phyloP scores from a whole-genome alignment of 169 alveolate genomes.

The Plasmodium reichenowi region DNA sequence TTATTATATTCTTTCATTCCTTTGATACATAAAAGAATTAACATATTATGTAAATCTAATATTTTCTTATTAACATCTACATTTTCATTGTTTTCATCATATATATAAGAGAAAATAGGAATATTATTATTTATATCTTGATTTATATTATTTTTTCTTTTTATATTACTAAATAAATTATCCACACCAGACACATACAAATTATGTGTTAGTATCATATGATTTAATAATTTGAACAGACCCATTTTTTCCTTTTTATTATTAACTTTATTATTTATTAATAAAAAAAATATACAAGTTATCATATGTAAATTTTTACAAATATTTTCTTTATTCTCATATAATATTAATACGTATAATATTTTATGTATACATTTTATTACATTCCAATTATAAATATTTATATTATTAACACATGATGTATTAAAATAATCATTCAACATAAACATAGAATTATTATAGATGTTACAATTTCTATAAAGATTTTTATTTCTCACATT shows the following conservation, averaged over 20 bases:
- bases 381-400: no score
- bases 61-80: conserved; percentile 16
- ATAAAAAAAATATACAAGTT: conserved; percentile 28
- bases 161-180: conserved; percentile 3
- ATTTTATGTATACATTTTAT: no score
- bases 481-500: no score
- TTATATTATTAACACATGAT: no score
- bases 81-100: conserved; percentile 22
- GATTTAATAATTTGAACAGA: conserved; percentile 1
- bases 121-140: not conserved
- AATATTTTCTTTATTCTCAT: conserved; percentile 22
- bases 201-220: conserved; percentile 29
- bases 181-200: conserved; percentile 13
- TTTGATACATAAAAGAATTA: conserved; percentile 26
- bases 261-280: conserved; percentile 23
- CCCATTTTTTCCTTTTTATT: not conserved
- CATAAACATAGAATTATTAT: no score
- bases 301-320: conserved; percentile 50
- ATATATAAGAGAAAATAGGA: conserved; percentile 5
- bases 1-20: conserved; percentile 61
- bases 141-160: not conserved
- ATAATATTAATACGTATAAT: conserved; percentile 26
- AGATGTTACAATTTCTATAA: no score
- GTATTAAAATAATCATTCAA: no score
- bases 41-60: conserved; percentile 47